Conservation (phyloP, 2,329 filamentous ascomycete species). For the Claviceps africana region DNA sequence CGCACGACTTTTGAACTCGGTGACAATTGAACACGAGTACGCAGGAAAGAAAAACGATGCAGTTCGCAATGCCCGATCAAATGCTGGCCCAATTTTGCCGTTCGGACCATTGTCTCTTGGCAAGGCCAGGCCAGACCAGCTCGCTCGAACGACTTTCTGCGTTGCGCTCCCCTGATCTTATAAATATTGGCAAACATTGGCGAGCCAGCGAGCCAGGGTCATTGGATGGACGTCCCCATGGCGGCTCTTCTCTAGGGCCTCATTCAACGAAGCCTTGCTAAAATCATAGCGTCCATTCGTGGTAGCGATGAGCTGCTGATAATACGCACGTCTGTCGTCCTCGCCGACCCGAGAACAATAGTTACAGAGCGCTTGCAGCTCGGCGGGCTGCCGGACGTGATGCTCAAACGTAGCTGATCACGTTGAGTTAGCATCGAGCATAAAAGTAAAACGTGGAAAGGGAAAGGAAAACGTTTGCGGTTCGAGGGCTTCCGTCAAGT, state of each 20-base stretch:
- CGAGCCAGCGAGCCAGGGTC: constrained; percentile 41
- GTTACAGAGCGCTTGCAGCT: constrained; percentile 26
- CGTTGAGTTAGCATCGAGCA: constrained; percentile 9
- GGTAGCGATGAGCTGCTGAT: constrained; percentile 52
- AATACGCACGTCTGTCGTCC: constrained; percentile 34
- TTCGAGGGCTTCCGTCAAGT: not conserved
- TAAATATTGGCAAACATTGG: constrained; percentile 9
- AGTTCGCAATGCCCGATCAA: not conserved
- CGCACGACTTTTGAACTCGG: not conserved
- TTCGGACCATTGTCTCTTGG: not conserved
- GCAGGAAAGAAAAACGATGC: not conserved
- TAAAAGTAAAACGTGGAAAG: not conserved
- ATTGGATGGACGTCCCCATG: constrained; percentile 31
- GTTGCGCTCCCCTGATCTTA: not conserved
- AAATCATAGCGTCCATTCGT: constrained; percentile 56
- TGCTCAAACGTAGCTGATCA: constrained; percentile 25
- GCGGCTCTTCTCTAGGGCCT: constrained; percentile 22
- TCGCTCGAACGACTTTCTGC: not conserved
- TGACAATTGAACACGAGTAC: not conserved
- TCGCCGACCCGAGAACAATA: constrained; percentile 33
- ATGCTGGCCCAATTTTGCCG: not conserved
- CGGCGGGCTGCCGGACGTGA: constrained; percentile 23
- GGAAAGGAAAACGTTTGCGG: not conserved
- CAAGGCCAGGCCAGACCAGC: not conserved
- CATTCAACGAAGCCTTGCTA: constrained; percentile 44